These are phyloP conservation scores for Calonectria pseudoturangicola DNA, from an alignment of 2,329 filamentous ascomycete species.

Conservation along the genomic window DNA sequence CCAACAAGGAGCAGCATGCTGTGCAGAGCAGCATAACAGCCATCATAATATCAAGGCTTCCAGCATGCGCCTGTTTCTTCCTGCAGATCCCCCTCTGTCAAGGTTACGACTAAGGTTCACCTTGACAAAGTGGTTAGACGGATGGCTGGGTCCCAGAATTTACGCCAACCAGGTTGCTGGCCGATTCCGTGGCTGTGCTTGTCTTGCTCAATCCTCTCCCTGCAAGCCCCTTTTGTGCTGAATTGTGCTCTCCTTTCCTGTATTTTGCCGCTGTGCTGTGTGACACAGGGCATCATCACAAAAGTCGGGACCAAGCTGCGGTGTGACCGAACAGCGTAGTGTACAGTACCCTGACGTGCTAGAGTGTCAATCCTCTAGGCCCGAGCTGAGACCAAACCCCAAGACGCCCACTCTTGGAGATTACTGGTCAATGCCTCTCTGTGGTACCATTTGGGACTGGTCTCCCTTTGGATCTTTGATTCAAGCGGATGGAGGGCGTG, in stretches of 20 bases:
- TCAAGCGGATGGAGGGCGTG: conserved; percentile 7
- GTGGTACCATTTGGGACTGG: conserved; percentile 34
- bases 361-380: conserved; percentile 33
- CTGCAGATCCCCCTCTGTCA: conserved; percentile 28
- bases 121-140: conserved; percentile 17
- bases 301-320: conserved; percentile 34
- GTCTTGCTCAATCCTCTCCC: neutral
- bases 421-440: conserved; percentile 54
- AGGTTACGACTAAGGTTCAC: neutral
- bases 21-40: conserved; percentile 23
- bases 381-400: conserved; percentile 51
- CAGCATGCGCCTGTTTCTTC: conserved; percentile 27
- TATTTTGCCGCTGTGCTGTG: neutral
- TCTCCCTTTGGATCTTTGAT: conserved; percentile 18
- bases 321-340: conserved; percentile 39
- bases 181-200: conserved; percentile 1
- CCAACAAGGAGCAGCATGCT: conserved; percentile 18
- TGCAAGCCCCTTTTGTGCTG: conserved; percentile 30
- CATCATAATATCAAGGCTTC: conserved; percentile 24
- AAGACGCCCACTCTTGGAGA: conserved; percentile 51
- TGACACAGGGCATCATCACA: conserved; percentile 34
- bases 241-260: conserved; percentile 15
- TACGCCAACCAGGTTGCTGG: conserved; percentile 22
- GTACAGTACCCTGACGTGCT: conserved; percentile 34
- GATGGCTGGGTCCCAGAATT: conserved; percentile 24